Percentiles rank a stretch among this genome's conserved stretches.
Conservation (phyloP, 345 rosid species). For the Melaleuca alternifolia region DNA sequence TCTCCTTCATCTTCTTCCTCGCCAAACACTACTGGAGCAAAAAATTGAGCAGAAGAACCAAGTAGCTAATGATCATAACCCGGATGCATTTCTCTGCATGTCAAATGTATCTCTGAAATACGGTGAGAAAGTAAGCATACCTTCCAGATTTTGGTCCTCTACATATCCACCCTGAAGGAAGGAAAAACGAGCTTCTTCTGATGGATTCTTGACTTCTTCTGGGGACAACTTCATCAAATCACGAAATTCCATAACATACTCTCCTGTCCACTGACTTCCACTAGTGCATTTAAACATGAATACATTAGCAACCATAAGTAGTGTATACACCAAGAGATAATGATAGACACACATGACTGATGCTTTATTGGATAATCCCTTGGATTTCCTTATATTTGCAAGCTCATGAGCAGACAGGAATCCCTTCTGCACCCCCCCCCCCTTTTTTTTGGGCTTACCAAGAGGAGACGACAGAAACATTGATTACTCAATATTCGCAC, state of each 20-base stretch:
- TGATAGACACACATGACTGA: background rate
- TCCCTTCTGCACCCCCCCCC: no score
- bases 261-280: slow-evolving; percentile 90
- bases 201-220: slow-evolving; percentile 20
- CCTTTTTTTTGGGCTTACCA: background rate
- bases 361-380: background rate
- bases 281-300: slow-evolving; percentile 11
- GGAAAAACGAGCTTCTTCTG: slow-evolving; percentile 85
- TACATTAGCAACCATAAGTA: background rate
- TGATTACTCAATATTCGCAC: background rate
- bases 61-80: background rate
- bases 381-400: background rate
- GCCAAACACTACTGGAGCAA: slow-evolving; percentile 13
- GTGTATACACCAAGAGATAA: background rate
- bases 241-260: slow-evolving; percentile 62
- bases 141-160: slow-evolving; percentile 43
- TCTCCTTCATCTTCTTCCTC: slow-evolving; percentile 27
- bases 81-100: background rate
- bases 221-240: slow-evolving; percentile 47
- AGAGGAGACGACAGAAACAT: background rate
- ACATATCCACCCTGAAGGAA: slow-evolving; percentile 75
- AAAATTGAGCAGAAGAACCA: background rate
- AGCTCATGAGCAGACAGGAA: background rate
- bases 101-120: background rate
- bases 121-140: slow-evolving; percentile 3